These are phyloP conservation scores for Hygrophorus pudorinus DNA, from an alignment of 768 basidiomycete species.

Conservation along the genomic window DNA sequence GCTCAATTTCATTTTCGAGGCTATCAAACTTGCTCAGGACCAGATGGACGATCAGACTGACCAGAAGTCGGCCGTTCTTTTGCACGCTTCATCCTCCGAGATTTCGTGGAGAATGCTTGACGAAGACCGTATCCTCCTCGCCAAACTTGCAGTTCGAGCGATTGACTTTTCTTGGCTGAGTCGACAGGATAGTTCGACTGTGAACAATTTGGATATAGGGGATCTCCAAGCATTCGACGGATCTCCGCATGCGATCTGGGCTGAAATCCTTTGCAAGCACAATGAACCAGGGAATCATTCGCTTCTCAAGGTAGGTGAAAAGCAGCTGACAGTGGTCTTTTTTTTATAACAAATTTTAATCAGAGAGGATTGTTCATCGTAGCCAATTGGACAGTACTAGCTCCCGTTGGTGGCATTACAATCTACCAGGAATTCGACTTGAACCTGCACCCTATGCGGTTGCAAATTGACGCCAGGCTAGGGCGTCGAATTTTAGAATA, in stretches of 20 bases:
- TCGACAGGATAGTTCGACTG: slow-evolving; percentile 80
- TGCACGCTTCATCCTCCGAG: slow-evolving; percentile 75
- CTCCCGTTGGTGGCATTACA: slow-evolving; percentile 88
- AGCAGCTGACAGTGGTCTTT: background rate
- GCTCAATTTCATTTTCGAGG: slow-evolving; percentile 78
- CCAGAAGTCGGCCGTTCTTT: slow-evolving; percentile 69
- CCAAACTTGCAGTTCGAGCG: slow-evolving; percentile 76
- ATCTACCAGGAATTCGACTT: slow-evolving; percentile 80
- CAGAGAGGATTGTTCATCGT: slow-evolving; percentile 66
- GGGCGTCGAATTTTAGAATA: slow-evolving; percentile 83
- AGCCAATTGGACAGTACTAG: slow-evolving; percentile 73
- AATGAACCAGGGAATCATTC: slow-evolving; percentile 63
- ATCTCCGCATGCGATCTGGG: slow-evolving; percentile 69
- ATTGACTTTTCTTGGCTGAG: slow-evolving; percentile 78
- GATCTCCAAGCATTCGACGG: slow-evolving; percentile 84
- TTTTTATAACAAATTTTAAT: slow-evolving; percentile 6
- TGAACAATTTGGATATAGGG: slow-evolving; percentile 63
- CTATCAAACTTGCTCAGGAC: slow-evolving; percentile 76
- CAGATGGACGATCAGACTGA: slow-evolving; percentile 55
- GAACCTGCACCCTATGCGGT: slow-evolving; percentile 73
- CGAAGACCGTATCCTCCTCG: slow-evolving; percentile 57
- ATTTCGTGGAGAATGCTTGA: slow-evolving; percentile 91
- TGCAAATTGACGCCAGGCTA: slow-evolving; percentile 79
- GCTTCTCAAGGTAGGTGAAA: slow-evolving; percentile 49
- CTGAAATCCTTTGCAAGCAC: slow-evolving; percentile 79